phyloP scores from a whole-genome alignment of 805 yeast genomes.

The Candida ponderosae region DNA sequence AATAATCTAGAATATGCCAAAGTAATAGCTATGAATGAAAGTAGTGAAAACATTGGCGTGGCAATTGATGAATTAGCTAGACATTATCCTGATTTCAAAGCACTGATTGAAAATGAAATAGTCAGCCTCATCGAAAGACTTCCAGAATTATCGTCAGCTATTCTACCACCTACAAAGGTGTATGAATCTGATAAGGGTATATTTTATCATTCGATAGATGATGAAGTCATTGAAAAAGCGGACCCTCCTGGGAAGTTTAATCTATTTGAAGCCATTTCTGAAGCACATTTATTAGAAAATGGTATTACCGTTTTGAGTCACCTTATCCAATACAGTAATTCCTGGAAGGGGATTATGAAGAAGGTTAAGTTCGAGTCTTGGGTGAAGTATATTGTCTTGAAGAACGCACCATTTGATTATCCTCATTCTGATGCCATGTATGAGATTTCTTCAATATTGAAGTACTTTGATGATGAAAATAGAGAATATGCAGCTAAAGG shows the following conservation, averaged over 20 bases:
- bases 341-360: conserved; percentile 16
- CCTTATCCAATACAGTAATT: conserved; percentile 36
- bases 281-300: conserved; percentile 39
- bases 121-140: conserved; percentile 35
- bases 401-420: conserved; percentile 56
- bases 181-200: conserved; percentile 33
- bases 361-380: conserved; percentile 36
- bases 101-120: conserved; percentile 43
- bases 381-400: conserved; percentile 38
- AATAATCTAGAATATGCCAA: conserved; percentile 40
- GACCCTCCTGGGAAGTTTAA: conserved; percentile 32
- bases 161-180: conserved; percentile 34
- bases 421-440: conserved; percentile 45
- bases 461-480: conserved; percentile 47
- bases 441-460: conserved; percentile 46
- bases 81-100: conserved; percentile 72
- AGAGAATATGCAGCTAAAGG: conserved; percentile 37
- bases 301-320: conserved; percentile 39
- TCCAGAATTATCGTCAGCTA: conserved; percentile 27
- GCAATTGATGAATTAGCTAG: conserved; percentile 75
- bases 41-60: conserved; percentile 50
- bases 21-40: conserved; percentile 45
- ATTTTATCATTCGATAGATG: conserved; percentile 33
- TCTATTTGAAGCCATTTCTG: conserved; percentile 44
- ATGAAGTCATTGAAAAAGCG: conserved; percentile 33